Evolutionary conservation across 371 early-diverging fungal species (phyloP), one percentile per base, ranked within the genome.

Genomic region (Mortierella sp.): DNA sequence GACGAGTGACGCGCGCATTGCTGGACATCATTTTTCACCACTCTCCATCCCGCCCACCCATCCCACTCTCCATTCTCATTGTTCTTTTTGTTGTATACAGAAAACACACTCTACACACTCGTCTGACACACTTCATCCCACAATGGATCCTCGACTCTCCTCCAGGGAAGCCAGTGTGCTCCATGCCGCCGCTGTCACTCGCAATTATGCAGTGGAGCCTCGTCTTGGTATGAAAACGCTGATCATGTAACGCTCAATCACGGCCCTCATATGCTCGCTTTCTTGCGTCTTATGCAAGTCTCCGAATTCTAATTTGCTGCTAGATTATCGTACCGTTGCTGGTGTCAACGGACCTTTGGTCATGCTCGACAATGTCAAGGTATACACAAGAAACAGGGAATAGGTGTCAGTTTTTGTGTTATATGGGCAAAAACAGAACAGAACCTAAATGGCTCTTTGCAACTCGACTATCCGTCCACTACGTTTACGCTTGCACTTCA

Each of bases 321-420:
- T 39, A 97, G 98, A 97, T 79, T 99, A 99, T 84, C 90, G 97
- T 59, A 99, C 99, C 44, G 99, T 99, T 31, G 87, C 96, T 32
- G 99, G 99, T 80, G 99, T 99, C 50, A 99, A 99, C 82, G 99
- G 99, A 39, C 99, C 99, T 39, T 86, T 99, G 75, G 99, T 99
- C 47, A 98, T 99, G 83, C 86, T 99, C 62, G 99, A 99, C 80
- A 95, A 99, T 80, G 97, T 99, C 80, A 97, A 97, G 89, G 93
- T 94, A 84, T 6, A 50, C 28, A 39, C 34, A 46, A 14, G 9
- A 44, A 19, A 19, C 12, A 44, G 44, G 14, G 21, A 44, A 44
- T 8, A 17, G 23, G 19, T 8, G 19, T 4, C 6, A 57, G 46
- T 57, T 11, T 14, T 42, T 57, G n/a, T 17, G n/a, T n/a, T n/a